These are phyloP conservation scores for Acanthochlamys bracteata DNA, from an alignment of 106 monocot genomes.

Conservation along the genomic window DNA sequence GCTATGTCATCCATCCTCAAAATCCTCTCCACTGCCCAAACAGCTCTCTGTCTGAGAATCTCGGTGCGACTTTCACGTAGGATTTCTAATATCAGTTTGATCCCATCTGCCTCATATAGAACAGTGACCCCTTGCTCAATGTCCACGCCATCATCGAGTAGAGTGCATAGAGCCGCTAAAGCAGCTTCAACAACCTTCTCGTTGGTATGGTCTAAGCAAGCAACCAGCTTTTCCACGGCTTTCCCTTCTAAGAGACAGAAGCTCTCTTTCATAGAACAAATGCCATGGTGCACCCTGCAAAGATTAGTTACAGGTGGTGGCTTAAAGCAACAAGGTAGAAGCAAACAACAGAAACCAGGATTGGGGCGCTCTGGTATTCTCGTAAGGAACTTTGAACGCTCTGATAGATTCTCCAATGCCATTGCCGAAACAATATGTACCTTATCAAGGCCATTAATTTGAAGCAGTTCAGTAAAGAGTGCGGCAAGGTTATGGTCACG, in stretches of 20 bases:
- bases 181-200: constrained; percentile 72
- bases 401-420: constrained; percentile 80
- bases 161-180: constrained; percentile 61
- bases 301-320: constrained; percentile 21
- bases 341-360: constrained; percentile 25
- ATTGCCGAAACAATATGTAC: constrained; percentile 61
- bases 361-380: constrained; percentile 21
- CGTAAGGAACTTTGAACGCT: constrained; percentile 53
- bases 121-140: constrained; percentile 65
- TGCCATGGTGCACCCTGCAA: constrained; percentile 61
- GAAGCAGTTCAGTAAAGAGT: constrained; percentile 66
- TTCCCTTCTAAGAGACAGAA: constrained; percentile 82
- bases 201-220: constrained; percentile 72
- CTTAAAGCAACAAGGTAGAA: constrained; percentile 42
- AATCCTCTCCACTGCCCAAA: constrained; percentile 96
- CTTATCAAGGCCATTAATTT: constrained; percentile 63
- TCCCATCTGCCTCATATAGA: constrained; percentile 54
- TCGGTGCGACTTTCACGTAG: constrained; percentile 47
- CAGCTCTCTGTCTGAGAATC: constrained; percentile 50
- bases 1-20: constrained; percentile 82
- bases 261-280: constrained; percentile 62
- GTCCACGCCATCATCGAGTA: constrained; percentile 59
- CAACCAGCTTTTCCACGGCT: constrained; percentile 65
- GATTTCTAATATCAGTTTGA: constrained; percentile 62
- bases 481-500: constrained; percentile 51